phyloP scores from a whole-genome alignment of 2,329 filamentous ascomycete genomes.

The Xylaria multiplex region DNA sequence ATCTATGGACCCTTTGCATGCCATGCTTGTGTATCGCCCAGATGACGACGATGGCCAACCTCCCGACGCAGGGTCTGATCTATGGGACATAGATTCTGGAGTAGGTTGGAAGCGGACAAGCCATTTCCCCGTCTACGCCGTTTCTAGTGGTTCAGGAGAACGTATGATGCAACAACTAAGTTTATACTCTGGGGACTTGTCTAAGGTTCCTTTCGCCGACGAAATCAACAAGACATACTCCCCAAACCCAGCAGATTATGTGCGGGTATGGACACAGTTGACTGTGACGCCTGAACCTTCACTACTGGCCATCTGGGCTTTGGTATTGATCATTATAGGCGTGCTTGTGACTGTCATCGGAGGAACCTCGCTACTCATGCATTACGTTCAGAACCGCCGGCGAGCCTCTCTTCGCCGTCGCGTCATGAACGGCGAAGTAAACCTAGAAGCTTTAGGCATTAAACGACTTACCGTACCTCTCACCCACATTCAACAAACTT shows the following conservation, averaged over 20 bases:
- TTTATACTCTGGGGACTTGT: slow-evolving; percentile 80
- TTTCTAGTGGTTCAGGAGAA: slow-evolving; percentile 73
- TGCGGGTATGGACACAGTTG: slow-evolving; percentile 69
- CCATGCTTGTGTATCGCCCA: slow-evolving; percentile 71
- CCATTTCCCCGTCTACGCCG: slow-evolving; percentile 83
- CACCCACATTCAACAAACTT: slow-evolving; percentile 70
- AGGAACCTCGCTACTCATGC: slow-evolving; percentile 76
- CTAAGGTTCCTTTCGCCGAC: slow-evolving; percentile 65
- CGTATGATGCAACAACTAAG: slow-evolving; percentile 77
- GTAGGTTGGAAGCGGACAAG: slow-evolving; percentile 77
- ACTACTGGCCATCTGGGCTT: slow-evolving; percentile 83
- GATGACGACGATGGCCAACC: slow-evolving; percentile 68
- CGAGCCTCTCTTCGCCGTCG: slow-evolving; percentile 74
- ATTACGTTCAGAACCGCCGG: slow-evolving; percentile 77
- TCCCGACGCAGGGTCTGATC: slow-evolving; percentile 69
- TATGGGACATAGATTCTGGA: slow-evolving; percentile 77
- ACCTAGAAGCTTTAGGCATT: slow-evolving; percentile 86
- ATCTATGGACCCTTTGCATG: slow-evolving; percentile 67
- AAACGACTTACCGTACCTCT: slow-evolving; percentile 81
- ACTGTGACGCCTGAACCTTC: slow-evolving; percentile 57
- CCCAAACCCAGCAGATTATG: slow-evolving; percentile 66
- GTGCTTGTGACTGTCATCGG: slow-evolving; percentile 75
- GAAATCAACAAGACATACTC: slow-evolving; percentile 66
- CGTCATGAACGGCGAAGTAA: slow-evolving; percentile 80
- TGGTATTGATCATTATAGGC: slow-evolving; percentile 75